phyloP scores from a whole-genome alignment of 164 flowering plant genomes.

The Stephania japonica region DNA sequence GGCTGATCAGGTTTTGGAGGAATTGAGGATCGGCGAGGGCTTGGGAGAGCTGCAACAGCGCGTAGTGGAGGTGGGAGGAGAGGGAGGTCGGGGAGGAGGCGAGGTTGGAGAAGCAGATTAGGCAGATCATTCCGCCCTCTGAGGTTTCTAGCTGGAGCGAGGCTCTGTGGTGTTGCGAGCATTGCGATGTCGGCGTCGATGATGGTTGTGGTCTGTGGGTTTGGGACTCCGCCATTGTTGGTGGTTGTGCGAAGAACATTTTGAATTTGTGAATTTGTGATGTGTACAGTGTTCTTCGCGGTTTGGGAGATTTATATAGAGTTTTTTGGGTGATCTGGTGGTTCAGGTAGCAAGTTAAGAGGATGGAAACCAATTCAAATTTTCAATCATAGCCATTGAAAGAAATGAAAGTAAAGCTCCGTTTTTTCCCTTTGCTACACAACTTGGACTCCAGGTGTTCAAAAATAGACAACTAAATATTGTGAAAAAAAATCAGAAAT shows the following conservation, averaged over 20 bases:
- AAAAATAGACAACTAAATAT: too few species aligned
- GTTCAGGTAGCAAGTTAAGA: not conserved
- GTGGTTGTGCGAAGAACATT: not conserved
- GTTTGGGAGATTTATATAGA: too few species aligned
- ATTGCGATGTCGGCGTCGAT: constrained; percentile 25
- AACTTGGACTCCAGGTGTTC: too few species aligned
- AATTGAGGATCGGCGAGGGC: constrained; percentile 57
- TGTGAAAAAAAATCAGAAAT: too few species aligned
- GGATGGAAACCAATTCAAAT: not conserved
- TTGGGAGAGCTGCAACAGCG: constrained; percentile 75
- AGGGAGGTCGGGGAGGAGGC: constrained; percentile 56
- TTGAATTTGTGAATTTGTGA: not conserved
- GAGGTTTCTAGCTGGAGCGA: constrained; percentile 41
- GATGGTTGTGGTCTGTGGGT: too few species aligned
- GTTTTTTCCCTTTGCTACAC: too few species aligned
- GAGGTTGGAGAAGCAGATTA: constrained; percentile 76
- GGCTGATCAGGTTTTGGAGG: constrained; percentile 36
- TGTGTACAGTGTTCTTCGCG: not conserved
- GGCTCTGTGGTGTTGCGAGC: constrained; percentile 62
- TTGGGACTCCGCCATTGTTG: constrained; percentile 1
- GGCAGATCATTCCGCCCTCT: constrained; percentile 72
- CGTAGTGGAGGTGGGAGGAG: constrained; percentile 77
- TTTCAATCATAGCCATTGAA: not conserved
- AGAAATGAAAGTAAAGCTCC: too few species aligned
- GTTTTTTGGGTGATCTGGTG: not conserved